These are phyloP conservation scores for Cercophora scortea DNA, from an alignment of 495 filamentous ascomycete species.

Conservation along the genomic window DNA sequence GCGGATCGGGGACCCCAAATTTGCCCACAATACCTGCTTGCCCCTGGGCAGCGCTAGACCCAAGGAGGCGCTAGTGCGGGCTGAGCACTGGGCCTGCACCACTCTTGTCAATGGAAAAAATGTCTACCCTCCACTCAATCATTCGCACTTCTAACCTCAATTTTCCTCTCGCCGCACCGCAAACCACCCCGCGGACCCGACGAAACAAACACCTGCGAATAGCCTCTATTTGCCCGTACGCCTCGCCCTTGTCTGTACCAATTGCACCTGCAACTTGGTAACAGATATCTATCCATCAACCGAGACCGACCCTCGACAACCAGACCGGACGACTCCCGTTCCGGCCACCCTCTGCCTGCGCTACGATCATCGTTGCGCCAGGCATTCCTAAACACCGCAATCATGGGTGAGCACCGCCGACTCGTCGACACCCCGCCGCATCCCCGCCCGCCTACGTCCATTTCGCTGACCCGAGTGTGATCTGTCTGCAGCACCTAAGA, in stretches of 20 bases:
- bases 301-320: too few species aligned
- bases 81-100: slow-evolving; percentile 4
- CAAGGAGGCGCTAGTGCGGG: not conserved
- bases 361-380: slow-evolving; percentile 40
- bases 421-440: slow-evolving; percentile 2
- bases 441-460: slow-evolving; percentile 2
- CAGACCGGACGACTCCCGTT: not conserved
- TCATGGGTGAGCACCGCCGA: slow-evolving; percentile 67
- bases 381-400: slow-evolving; percentile 51
- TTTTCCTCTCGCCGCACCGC: slow-evolving; percentile 4
- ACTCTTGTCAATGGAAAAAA: slow-evolving; percentile 17
- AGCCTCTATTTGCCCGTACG: not conserved
- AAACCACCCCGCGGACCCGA: not conserved
- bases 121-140: slow-evolving; percentile 17
- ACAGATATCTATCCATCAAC: not conserved
- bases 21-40: not conserved
- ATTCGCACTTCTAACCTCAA: slow-evolving; percentile 11
- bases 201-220: not conserved
- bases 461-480: slow-evolving; percentile 26
- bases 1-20: not conserved
- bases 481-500: slow-evolving; percentile 66
- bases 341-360: slow-evolving; percentile 21
- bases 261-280: not conserved
- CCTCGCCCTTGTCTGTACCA: not conserved
- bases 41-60: slow-evolving; percentile 9